These are phyloP conservation scores for Cyberlindnera mycetangii DNA, from an alignment of 805 yeast species.

Conservation along the genomic window DNA sequence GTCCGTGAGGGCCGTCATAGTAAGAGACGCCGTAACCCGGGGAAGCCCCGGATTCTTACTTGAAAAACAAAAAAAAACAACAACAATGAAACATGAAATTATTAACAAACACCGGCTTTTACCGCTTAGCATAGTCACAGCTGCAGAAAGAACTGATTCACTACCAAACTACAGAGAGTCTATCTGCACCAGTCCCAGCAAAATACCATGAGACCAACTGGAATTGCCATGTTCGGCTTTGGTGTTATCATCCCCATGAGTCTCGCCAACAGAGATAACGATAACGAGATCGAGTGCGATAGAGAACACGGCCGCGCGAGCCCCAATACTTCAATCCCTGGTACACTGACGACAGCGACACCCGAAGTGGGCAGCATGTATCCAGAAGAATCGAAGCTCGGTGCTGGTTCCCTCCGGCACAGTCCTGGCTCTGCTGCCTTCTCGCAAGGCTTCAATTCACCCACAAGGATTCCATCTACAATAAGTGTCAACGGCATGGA, in stretches of 20 bases:
- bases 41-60: neutral
- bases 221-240: conserved; percentile 17
- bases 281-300: neutral
- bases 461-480: conserved; percentile 14
- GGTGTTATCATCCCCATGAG: conserved; percentile 12
- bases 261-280: conserved; percentile 1
- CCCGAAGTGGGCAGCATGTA: neutral
- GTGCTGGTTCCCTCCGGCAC: neutral
- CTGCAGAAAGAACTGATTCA: too few species aligned
- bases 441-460: conserved; percentile 6
- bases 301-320: too few species aligned
- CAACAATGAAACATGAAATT: neutral
- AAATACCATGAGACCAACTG: conserved; percentile 5
- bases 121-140: neutral
- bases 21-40: too few species aligned
- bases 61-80: neutral
- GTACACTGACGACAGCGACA: conserved; percentile 1
- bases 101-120: too few species aligned
- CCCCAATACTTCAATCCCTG: neutral
- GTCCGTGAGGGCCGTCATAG: too few species aligned
- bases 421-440: neutral
- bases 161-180: neutral
- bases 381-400: neutral
- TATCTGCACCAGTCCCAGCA: too few species aligned
- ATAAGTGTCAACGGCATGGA: conserved; percentile 7